phyloP scores from a whole-genome alignment of 108 stramenopile species.

The Nitzschia sp. region DNA sequence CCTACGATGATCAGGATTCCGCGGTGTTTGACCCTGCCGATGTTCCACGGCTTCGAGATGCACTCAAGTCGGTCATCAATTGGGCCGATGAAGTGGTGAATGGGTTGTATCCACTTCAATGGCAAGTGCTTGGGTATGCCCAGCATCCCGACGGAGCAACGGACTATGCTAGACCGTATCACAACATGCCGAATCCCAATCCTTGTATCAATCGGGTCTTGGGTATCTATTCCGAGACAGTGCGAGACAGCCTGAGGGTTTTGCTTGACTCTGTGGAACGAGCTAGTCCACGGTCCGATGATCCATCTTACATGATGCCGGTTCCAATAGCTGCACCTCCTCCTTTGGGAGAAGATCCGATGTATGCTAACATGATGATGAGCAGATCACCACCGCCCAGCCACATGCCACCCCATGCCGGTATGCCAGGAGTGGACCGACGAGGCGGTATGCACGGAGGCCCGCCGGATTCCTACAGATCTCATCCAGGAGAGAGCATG shows the following conservation, averaged over 20 bases:
- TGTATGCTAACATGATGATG: slow-evolving; percentile 6
- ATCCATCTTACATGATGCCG: neutral
- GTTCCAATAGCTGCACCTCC: neutral
- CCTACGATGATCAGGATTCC: neutral
- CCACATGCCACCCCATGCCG: neutral
- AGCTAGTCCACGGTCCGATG: slow-evolving; percentile 8
- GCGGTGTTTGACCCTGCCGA: slow-evolving; percentile 20
- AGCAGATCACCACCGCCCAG: slow-evolving; percentile 1
- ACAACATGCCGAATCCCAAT: slow-evolving; percentile 69
- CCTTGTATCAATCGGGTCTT: slow-evolving; percentile 41
- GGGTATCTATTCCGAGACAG: slow-evolving; percentile 41
- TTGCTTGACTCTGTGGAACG: slow-evolving; percentile 41
- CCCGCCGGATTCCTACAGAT: neutral
- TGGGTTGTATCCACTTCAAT: slow-evolving; percentile 55
- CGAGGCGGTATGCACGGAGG: neutral
- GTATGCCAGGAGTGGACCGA: neutral
- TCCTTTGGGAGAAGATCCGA: slow-evolving; percentile 1
- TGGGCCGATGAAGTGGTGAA: slow-evolving; percentile 70
- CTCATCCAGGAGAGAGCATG: too few species aligned
- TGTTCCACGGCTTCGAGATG: slow-evolving; percentile 34
- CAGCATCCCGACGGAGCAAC: slow-evolving; percentile 46
- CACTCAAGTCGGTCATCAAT: slow-evolving; percentile 47
- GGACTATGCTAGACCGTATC: slow-evolving; percentile 61
- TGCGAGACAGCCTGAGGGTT: slow-evolving; percentile 43
- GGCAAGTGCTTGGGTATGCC: slow-evolving; percentile 67